Evolutionary conservation across 1,139 yeast species (phyloP), one percentile per base, ranked within the genome.

Genomic region (Hyphopichia burtonii): DNA sequence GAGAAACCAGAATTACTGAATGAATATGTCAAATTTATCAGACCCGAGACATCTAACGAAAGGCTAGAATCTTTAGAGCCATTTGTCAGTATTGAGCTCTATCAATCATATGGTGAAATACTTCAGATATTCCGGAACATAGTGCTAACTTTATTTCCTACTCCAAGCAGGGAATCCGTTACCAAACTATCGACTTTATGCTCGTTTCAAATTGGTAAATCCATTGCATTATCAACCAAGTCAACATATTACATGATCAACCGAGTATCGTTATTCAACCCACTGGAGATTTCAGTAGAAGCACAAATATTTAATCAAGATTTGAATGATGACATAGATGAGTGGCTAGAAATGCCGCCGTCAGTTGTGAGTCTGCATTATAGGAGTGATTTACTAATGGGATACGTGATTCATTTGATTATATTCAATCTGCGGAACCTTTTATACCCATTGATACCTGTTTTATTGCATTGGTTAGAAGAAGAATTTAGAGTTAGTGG

Each of bases 331-430:
- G 74, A 68, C 41, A 61, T 71, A 3, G 74, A 69, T 40, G 56
- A 51, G n/a, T 71, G 75, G 75, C 55, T 70, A 10, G 61, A 55
- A 25, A 47, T 64, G 50, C 68, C 68, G 34, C 72, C 74, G 0
- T 36, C 38, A 11, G 39, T 51, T 14, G 46, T 68, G 7, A 52
- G 55, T 4, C 39, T 41, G 7, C 34, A 46, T 0, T 57, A 66
- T 43, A 56, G 61, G 23, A 41, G 44, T 15, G 61, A 60, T 23
- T 42, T 69, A 5, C 44, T 69, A 14, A 39, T 62, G 4, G 76
- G 76, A 0, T 71, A 71, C 47, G 46, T 71, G 11, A 40, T 67
- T 4, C 71, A 68, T 40, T 45, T 71, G 19, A 42, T 70, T 6
- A 59, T 62, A 7, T 54, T 70, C 44, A 63, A 70, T 43, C 71